phyloP scores from a whole-genome alignment of 2,329 filamentous ascomycete species.

The Beauveria medogensis region DNA sequence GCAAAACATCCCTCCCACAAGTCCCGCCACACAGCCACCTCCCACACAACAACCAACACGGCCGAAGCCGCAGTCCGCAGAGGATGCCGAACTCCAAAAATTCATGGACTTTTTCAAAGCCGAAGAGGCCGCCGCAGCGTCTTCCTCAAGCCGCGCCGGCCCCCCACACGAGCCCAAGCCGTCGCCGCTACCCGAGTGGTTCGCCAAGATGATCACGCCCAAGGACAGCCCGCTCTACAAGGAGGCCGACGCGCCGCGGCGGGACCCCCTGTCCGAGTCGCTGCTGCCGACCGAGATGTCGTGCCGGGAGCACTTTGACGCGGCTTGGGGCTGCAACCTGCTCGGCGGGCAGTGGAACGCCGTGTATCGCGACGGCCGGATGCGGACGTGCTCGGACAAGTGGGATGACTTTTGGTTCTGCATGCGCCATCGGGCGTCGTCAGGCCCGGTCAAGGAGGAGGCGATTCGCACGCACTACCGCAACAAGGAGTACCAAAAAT shows the following conservation, averaged over 20 bases:
- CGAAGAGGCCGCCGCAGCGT: slow-evolving; percentile 17
- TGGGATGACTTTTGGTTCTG: slow-evolving; percentile 98
- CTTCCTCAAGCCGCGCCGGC: slow-evolving; percentile 18
- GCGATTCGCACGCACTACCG: slow-evolving; percentile 61
- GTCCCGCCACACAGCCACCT: slow-evolving; percentile 14
- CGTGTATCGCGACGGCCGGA: slow-evolving; percentile 76
- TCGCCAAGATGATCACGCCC: slow-evolving; percentile 6
- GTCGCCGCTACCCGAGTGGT: slow-evolving; percentile 5
- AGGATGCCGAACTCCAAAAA: slow-evolving; percentile 38
- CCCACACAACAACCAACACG: slow-evolving; percentile 18
- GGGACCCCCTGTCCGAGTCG: slow-evolving; percentile 51
- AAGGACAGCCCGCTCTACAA: slow-evolving; percentile 5
- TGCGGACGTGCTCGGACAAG: slow-evolving; percentile 71
- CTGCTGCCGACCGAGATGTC: slow-evolving; percentile 77
- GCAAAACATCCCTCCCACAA: slow-evolving; percentile 17
- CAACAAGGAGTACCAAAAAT: slow-evolving; percentile 56
- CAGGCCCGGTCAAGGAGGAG: slow-evolving; percentile 49
- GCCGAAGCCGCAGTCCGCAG: slow-evolving; percentile 29
- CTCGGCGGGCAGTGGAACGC: slow-evolving; percentile 86
- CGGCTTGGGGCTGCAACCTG: slow-evolving; percentile 88
- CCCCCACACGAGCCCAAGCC: slow-evolving; percentile 14
- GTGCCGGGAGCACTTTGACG: slow-evolving; percentile 84
- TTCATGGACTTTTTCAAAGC: slow-evolving; percentile 41
- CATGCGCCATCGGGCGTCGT: slow-evolving; percentile 69
- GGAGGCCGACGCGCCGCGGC: slow-evolving; percentile 20